Percentiles rank a stretch among this genome's conserved stretches.
Evolutionary conservation across 257 asterid genomes (phyloP).

Genomic region (Solanum sejunctum): DNA sequence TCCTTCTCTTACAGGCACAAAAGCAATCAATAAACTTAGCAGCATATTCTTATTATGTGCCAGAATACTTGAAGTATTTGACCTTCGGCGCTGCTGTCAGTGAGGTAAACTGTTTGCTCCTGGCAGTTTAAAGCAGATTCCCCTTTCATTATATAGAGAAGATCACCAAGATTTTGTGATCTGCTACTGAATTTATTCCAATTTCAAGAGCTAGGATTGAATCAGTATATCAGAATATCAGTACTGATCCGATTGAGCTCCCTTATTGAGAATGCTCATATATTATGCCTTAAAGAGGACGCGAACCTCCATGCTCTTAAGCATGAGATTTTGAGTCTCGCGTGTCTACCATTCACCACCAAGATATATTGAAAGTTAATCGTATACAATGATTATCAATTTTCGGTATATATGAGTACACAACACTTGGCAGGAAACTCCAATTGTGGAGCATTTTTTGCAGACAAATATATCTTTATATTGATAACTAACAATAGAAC

Average conservation of each 20-base stretch:
- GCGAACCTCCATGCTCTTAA: background rate
- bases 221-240: background rate
- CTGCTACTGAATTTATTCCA: background rate
- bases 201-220: background rate
- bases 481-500: background rate
- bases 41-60: constrained; percentile 43
- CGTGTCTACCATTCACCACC: background rate
- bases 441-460: background rate
- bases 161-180: no score
- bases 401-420: background rate
- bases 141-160: background rate
- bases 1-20: constrained; percentile 35
- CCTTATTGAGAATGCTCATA: background rate
- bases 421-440: background rate
- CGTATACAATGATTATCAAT: background rate
- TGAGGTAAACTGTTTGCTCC: constrained; percentile 33
- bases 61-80: constrained; percentile 31
- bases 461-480: background rate
- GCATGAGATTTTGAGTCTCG: background rate
- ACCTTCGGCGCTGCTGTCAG: constrained; percentile 65
- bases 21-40: constrained; percentile 30
- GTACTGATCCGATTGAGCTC: background rate
- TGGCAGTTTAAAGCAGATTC: background rate
- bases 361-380: background rate
- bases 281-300: background rate